Conservation (phyloP, 164 flowering plant genomes). For the Annona cherimola region DNA sequence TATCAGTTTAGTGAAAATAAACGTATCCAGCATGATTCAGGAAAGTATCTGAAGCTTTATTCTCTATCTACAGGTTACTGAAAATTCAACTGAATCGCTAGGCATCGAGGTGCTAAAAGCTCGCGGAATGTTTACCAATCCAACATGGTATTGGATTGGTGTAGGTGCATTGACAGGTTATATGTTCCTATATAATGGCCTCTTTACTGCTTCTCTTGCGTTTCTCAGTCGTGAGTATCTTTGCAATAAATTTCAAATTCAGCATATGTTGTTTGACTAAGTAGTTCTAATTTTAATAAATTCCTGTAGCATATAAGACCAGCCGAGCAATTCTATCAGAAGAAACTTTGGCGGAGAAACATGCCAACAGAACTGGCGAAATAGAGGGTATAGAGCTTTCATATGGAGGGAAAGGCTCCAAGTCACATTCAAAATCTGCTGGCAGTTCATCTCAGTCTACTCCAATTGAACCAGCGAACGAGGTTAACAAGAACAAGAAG, state of each 20-base stretch:
- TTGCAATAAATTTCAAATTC: background rate
- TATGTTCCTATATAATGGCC: conserved; percentile 20
- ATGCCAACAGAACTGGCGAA: conserved; percentile 9
- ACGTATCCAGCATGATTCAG: background rate
- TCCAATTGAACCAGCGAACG: conserved; percentile 6
- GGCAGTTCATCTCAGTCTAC: background rate
- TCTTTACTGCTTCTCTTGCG: conserved; percentile 11
- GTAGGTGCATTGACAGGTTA: conserved; percentile 29
- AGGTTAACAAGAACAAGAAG: conserved; percentile 9
- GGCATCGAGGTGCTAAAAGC: conserved; percentile 24
- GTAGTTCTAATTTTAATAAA: conserved; percentile 19
- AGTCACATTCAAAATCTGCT: background rate
- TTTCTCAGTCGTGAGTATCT: conserved; percentile 20
- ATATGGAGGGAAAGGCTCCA: background rate
- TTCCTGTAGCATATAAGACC: conserved; percentile 9
- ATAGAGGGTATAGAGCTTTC: background rate
- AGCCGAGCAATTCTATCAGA: conserved; percentile 9
- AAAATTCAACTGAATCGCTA: conserved; percentile 16
- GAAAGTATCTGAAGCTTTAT: background rate
- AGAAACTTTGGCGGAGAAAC: conserved; percentile 13
- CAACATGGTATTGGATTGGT: conserved; percentile 39
- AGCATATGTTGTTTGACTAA: background rate
- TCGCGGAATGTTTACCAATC: conserved; percentile 24
- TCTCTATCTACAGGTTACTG: conserved; percentile 12
- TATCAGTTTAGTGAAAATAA: background rate